Evolutionary conservation across 2,329 filamentous ascomycete species (phyloP), one percentile per base, ranked within the genome.

Genomic region (Colletotrichum abscissum): DNA sequence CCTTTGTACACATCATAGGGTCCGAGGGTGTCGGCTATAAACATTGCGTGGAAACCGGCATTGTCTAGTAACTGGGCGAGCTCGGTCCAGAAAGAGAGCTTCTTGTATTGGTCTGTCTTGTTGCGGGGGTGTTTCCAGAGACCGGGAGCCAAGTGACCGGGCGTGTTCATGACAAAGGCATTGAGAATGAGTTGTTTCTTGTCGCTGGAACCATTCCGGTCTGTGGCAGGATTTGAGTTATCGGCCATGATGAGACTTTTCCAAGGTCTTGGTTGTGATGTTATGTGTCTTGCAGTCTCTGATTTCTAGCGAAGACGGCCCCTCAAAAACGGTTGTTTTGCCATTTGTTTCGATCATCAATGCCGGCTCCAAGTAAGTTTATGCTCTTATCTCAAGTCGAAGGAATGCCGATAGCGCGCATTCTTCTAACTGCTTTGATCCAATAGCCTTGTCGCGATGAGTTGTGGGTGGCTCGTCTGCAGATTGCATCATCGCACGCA

Each of bases 361-460:
- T 46, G 42, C 16, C 16, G 16, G 19, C 42, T 19, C 6, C 8
- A n/a, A 19, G 42, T 46, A 46, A 46, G 16, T 46, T n/a, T 46
- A 46, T 46, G 42, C 42, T 46, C 16, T n/a, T n/a, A 46, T 46
- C 16, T 46, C 16, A n/a, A 8, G 7, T 46, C 42, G 42, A 46
- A 46, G 42, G 42, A 46, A n/a, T 46, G 42, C 42, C 42, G 42
- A 46, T 46, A n/a, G 42, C 42, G 42, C 42, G 19, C 42, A 46
- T 46, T 19, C 0, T 46, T 19, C 3, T n/a, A 9, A n/a, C 42
- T 46, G 42, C 42, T 46, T 0, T 46, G 42, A 9, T 46, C 42
- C 42, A 46, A 46, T 46, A n/a, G 6, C 6, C 7, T 46, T 46
- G 42, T 92, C 7, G 7, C 42, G 46, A 63, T 63, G 30, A 42